Evolutionary conservation across 345 rosid species (phyloP).

Genomic region (Eucalyptus sp.): DNA sequence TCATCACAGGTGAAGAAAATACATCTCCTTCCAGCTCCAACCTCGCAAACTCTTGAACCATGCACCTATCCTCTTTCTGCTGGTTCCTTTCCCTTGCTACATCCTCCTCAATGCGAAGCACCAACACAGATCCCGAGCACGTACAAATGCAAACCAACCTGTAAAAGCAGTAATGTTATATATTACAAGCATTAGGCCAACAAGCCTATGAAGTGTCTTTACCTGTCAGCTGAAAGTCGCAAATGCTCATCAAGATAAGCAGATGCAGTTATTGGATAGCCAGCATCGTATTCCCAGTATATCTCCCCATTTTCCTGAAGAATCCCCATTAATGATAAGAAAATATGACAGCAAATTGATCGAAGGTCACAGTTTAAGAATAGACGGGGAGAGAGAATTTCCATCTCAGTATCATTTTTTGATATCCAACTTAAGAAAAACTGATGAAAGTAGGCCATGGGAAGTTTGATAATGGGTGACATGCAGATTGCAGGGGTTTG

Average conservation of each 20-base stretch:
- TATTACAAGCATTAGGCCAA: neutral
- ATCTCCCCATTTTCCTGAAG: slow-evolving; percentile 57
- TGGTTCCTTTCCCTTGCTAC: slow-evolving; percentile 3
- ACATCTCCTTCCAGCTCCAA: slow-evolving; percentile 52
- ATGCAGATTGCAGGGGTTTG: neutral
- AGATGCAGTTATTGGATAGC: slow-evolving; percentile 74
- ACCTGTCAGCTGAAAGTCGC: slow-evolving; percentile 54
- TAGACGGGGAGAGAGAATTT: neutral
- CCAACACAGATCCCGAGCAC: slow-evolving; percentile 43
- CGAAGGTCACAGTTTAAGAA: neutral
- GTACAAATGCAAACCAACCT: slow-evolving; percentile 77
- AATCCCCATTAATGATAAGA: neutral
- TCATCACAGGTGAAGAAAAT: slow-evolving; percentile 91
- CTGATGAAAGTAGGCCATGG: neutral
- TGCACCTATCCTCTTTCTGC: neutral
- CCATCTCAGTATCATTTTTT: neutral
- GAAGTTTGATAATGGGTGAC: neutral
- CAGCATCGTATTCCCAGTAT: slow-evolving; percentile 62
- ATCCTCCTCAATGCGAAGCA: slow-evolving; percentile 33
- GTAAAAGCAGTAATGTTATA: slow-evolving; percentile 1
- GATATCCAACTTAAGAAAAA: neutral
- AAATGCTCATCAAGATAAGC: slow-evolving; percentile 81
- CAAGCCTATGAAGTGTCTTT: neutral
- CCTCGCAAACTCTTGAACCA: slow-evolving; percentile 46
- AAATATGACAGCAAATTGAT: neutral